These are phyloP conservation scores for Ganoderma lingzhi DNA, from an alignment of 1,284 basidiomycete genomes.

Conservation along the genomic window DNA sequence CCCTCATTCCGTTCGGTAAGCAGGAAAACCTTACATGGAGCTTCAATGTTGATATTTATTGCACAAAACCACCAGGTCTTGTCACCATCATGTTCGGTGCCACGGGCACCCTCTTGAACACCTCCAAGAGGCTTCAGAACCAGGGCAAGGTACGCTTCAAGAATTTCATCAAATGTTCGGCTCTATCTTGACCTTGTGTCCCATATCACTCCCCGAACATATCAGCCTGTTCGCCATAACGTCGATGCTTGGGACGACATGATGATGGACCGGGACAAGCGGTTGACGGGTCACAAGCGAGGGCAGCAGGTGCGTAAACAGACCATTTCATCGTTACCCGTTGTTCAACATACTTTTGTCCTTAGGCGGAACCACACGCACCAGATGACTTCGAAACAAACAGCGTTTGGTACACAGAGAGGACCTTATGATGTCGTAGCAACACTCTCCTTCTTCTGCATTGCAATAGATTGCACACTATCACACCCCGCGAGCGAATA, in stretches of 20 bases:
- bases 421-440: constrained; percentile 22
- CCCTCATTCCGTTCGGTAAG: constrained; percentile 91
- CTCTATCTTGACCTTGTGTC: neutral
- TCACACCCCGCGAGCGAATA: neutral
- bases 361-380: constrained; percentile 75
- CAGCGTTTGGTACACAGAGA: constrained; percentile 80
- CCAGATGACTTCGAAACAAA: constrained; percentile 81
- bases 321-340: constrained; percentile 1
- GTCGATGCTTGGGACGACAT: constrained; percentile 92
- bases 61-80: constrained; percentile 64
- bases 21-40: neutral
- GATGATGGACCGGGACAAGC: constrained; percentile 93
- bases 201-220: neutral
- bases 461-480: constrained; percentile 15
- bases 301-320: constrained; percentile 79
- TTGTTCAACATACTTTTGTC: constrained; percentile 8
- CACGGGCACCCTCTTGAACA: constrained; percentile 85
- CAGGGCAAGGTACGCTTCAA: constrained; percentile 79
- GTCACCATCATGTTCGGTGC: constrained; percentile 89
- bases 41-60: neutral
- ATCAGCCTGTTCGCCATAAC: constrained; percentile 83
- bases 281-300: constrained; percentile 87
- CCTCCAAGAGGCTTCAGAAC: constrained; percentile 82
- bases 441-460: neutral
- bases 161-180: neutral